A percentile compares a stretch with the other conserved stretches of the same genome.
These are phyloP conservation scores for Blepharisma japonicum DNA, from an alignment of 73 alveolate genomes.

Conservation along the genomic window DNA sequence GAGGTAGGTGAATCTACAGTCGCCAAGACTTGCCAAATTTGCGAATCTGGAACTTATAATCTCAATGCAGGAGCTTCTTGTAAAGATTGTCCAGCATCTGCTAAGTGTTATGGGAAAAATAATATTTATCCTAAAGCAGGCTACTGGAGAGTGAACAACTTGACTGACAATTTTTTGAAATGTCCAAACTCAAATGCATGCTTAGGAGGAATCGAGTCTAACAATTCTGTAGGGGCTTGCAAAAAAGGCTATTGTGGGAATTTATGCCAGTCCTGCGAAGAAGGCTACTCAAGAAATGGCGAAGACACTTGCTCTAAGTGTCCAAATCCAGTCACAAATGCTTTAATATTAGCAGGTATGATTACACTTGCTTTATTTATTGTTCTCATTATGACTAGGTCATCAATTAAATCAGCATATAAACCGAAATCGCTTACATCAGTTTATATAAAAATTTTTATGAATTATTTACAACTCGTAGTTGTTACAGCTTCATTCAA, in stretches of 20 bases:
- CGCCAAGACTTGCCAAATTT: slow-evolving; percentile 27
- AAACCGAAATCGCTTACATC: slow-evolving; percentile 31
- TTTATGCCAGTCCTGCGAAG: slow-evolving; percentile 49
- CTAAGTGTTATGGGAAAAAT: slow-evolving; percentile 46
- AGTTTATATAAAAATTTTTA: slow-evolving; percentile 41
- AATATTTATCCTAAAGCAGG: slow-evolving; percentile 50
- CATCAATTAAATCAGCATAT: slow-evolving; percentile 44
- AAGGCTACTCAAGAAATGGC: slow-evolving; percentile 41
- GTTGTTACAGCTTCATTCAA: slow-evolving; percentile 38
- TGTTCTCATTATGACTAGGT: slow-evolving; percentile 31
- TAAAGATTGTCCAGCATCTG: slow-evolving; percentile 39
- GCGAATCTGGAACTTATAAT: not conserved
- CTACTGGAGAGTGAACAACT: slow-evolving; percentile 41
- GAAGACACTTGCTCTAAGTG: slow-evolving; percentile 40
- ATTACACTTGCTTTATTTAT: slow-evolving; percentile 12
- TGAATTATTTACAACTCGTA: slow-evolving; percentile 51
- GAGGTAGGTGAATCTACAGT: slow-evolving; percentile 61
- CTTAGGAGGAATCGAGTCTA: slow-evolving; percentile 20
- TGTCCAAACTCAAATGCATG: slow-evolving; percentile 41
- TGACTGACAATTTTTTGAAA: slow-evolving; percentile 21
- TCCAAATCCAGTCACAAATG: slow-evolving; percentile 36
- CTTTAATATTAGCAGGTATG: not conserved
- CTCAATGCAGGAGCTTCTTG: slow-evolving; percentile 19
- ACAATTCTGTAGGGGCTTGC: slow-evolving; percentile 44
- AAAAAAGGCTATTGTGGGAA: slow-evolving; percentile 48